A percentile compares a stretch with the other conserved stretches of the same genome.
Conservation (phyloP, 2,329 filamentous ascomycete species). For the Paracorniculantispora psalliotae region DNA sequence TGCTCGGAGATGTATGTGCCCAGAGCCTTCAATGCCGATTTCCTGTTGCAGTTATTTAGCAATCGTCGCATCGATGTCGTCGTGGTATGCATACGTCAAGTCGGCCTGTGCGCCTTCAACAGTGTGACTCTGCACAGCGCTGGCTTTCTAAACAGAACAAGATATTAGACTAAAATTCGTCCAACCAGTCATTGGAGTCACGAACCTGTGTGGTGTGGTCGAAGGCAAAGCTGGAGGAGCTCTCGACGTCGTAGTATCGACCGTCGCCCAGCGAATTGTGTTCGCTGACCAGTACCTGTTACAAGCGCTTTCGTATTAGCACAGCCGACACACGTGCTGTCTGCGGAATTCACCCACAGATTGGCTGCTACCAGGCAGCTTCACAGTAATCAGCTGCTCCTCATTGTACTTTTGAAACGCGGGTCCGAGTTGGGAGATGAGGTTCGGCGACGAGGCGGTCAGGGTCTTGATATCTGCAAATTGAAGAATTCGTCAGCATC, state of each 20-base stretch:
- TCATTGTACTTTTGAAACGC: slow-evolving; percentile 96
- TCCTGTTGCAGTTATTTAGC: slow-evolving; percentile 45
- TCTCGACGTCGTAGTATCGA: slow-evolving; percentile 87
- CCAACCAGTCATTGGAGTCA: background rate
- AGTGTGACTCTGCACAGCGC: slow-evolving; percentile 70
- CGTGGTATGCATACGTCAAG: slow-evolving; percentile 60
- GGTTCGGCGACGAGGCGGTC: slow-evolving; percentile 61
- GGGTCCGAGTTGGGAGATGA: slow-evolving; percentile 68
- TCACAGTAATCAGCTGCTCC: slow-evolving; percentile 82
- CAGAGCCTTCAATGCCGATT: slow-evolving; percentile 77
- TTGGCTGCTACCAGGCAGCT: slow-evolving; percentile 81
- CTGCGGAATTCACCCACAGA: slow-evolving; percentile 25
- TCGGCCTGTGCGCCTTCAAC: slow-evolving; percentile 73
- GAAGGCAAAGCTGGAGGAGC: slow-evolving; percentile 80
- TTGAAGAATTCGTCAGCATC: background rate
- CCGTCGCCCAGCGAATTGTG: slow-evolving; percentile 77
- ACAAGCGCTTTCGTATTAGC: background rate
- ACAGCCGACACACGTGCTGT: background rate
- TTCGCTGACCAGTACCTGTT: slow-evolving; percentile 74
- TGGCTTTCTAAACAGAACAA: slow-evolving; percentile 63
- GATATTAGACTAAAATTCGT: slow-evolving; percentile 19
- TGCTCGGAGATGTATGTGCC: slow-evolving; percentile 77
- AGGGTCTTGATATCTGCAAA: slow-evolving; percentile 80
- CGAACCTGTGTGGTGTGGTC: slow-evolving; percentile 74
- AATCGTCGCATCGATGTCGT: background rate